phyloP scores from a whole-genome alignment of 352 stramenopile genomes.

The Phytophthora sp. region DNA sequence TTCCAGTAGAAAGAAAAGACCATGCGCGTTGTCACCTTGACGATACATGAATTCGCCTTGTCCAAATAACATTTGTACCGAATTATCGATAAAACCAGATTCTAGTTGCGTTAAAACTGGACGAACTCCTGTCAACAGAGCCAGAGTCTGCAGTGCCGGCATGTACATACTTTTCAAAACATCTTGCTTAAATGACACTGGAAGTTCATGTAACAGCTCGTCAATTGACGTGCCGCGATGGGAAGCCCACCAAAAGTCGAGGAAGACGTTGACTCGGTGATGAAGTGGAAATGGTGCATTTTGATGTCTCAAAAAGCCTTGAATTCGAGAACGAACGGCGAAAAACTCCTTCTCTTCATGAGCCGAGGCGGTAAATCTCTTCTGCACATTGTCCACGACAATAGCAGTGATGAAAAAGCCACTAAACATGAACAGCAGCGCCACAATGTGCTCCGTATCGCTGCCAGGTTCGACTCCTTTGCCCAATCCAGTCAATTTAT shows the following conservation, averaged over 20 bases:
- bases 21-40: conserved; percentile 60
- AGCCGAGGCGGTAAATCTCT: conserved; percentile 54
- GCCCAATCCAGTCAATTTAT: conserved; percentile 45
- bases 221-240: conserved; percentile 51
- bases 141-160: conserved; percentile 60
- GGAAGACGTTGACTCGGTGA: conserved; percentile 56
- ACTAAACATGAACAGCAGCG: conserved; percentile 53
- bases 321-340: conserved; percentile 50
- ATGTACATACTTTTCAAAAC: conserved; percentile 55
- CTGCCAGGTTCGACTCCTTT: conserved; percentile 48
- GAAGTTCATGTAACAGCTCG: conserved; percentile 50
- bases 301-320: conserved; percentile 57
- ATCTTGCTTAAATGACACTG: conserved; percentile 42
- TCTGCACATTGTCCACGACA: conserved; percentile 64
- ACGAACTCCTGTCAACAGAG: conserved; percentile 49
- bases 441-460: conserved; percentile 28
- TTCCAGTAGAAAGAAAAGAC: conserved; percentile 64
- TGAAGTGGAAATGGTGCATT: conserved; percentile 51
- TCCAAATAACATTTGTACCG: conserved; percentile 68
- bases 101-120: conserved; percentile 59
- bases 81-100: conserved; percentile 64
- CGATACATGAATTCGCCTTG: conserved; percentile 73
- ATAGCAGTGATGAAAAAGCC: conserved; percentile 58
- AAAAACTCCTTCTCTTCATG: conserved; percentile 70
- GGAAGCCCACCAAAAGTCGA: conserved; percentile 71